Evolutionary conservation across 1,284 basidiomycete genomes (phyloP), one percentile per base, ranked within the genome.

Genomic region (Leccinum pachyderme): DNA sequence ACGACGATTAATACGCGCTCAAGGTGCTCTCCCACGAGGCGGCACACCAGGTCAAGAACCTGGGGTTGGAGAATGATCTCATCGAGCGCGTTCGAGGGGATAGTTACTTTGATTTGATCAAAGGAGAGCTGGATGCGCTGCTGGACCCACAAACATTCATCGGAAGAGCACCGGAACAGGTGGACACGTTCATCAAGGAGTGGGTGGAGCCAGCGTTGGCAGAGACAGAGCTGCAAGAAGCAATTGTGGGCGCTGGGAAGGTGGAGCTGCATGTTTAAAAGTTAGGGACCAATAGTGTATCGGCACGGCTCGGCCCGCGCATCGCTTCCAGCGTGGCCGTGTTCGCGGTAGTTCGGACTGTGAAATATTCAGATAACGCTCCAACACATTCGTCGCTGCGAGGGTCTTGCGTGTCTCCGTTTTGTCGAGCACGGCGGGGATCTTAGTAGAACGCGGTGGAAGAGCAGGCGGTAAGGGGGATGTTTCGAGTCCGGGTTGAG

Each of bases 41-140:
- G 0, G 95, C 87, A 0, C 81, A 90, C 57, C 93, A 96, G 68
- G 96, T 99, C 61, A 99, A 99, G 76, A 83, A 95, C 61, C 84
- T 96, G 61, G 97, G 97, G 8, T 82, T 92, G 31, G 91, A 96
- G 73, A 99, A 99, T 73, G 96, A 99, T 74, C 79, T 99, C 46
- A 97, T 99, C 68, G 89, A 91, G 44, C 85, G 97, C 39, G 83
- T 99, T 60, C 79, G 78, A 62, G 73, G 74, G 52, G 86, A 91
- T 64, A 61, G 79, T 50, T 86, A 84, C 69, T 84, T 85, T 63
- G 80, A 83, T 62, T 73, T 77, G 13, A 87, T 91, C 73, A 83
- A 83, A 61, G 75, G 62, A 46, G 77, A 90, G 48, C 77, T 92
- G 45, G 86, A 87, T n/a, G 69, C 63, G 29, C 68, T 92, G 55